Conservation (phyloP, 2,329 filamentous ascomycete genomes). For the Microcyclospora pomicola region DNA sequence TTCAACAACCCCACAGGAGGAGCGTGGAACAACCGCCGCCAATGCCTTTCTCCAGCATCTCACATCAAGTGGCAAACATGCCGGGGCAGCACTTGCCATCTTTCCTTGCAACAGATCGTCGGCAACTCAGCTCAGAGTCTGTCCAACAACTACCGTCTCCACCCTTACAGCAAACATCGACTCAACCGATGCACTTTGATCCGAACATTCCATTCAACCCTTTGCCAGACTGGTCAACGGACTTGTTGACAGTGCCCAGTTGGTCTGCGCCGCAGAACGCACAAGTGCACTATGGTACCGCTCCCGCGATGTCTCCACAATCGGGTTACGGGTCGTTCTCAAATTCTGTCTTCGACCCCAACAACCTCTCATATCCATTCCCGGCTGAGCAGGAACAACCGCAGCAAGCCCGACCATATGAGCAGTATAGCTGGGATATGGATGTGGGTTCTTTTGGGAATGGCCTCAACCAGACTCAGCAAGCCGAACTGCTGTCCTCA, state of each 20-base stretch:
- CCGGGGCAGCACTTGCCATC: too few relatives aligned
- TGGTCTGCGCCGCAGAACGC: conserved; percentile 10
- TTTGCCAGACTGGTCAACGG: conserved; percentile 18
- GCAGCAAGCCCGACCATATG: neutral
- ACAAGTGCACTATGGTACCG: conserved; percentile 4
- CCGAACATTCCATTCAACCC: conserved; percentile 14
- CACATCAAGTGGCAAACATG: conserved; percentile 2
- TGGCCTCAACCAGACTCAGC: conserved; percentile 21
- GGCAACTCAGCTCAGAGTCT: too few relatives aligned
- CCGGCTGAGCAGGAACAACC: conserved; percentile 6
- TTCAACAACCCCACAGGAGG: conserved; percentile 16
- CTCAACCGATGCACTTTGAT: conserved; percentile 6
- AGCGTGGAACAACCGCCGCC: conserved; percentile 21
- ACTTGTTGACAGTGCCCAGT: conserved; percentile 11
- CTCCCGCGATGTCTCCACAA: conserved; percentile 6
- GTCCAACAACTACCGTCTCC: neutral
- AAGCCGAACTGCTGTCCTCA: conserved; percentile 24
- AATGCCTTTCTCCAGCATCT: conserved; percentile 16
- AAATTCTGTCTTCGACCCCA: conserved; percentile 15
- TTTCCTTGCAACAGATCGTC: too few relatives aligned
- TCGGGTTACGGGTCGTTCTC: conserved; percentile 6
- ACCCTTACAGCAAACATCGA: conserved; percentile 4
- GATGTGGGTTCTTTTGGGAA: conserved; percentile 19
- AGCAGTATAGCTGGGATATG: conserved; percentile 10
- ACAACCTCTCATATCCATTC: conserved; percentile 14